Percentiles rank a stretch among this genome's conserved stretches.
Conservation (phyloP, 2,329 filamentous ascomycete genomes). For the Ophiostoma fasciatum region DNA sequence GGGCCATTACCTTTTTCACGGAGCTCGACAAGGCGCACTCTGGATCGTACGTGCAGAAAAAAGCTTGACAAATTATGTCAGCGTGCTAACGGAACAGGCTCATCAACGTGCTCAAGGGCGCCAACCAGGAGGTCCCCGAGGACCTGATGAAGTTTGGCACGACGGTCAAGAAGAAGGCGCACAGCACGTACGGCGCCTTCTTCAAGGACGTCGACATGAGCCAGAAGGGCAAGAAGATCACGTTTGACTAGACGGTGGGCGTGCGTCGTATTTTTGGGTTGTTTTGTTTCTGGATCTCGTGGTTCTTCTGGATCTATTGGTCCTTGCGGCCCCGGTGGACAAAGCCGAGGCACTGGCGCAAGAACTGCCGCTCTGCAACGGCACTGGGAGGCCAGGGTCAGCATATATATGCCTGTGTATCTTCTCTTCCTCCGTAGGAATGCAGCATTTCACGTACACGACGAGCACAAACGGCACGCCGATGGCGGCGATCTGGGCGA, state of each 20-base stretch:
- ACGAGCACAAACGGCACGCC: conserved; percentile 36
- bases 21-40: conserved; percentile 87
- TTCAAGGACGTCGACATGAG: conserved; percentile 79
- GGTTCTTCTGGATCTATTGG: neutral
- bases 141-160: conserved; percentile 90
- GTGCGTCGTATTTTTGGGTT: neutral
- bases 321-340: conserved; percentile 5
- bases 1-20: conserved; percentile 88
- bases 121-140: conserved; percentile 80
- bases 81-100: conserved; percentile 37
- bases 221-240: conserved; percentile 82
- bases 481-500: conserved; percentile 33
- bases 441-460: conserved; percentile 38
- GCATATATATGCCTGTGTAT: neutral
- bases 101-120: conserved; percentile 89
- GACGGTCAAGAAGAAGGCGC: conserved; percentile 97
- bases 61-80: neutral
- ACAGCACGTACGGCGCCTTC: conserved; percentile 89
- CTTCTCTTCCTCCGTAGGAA: neutral
- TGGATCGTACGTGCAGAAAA: conserved; percentile 49
- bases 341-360: conserved; percentile 30
- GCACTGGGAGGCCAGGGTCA: conserved; percentile 24
- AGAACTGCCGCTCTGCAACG: conserved; percentile 38
- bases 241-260: conserved; percentile 48
- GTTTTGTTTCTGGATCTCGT: neutral